Conservation (phyloP, 1,284 basidiomycete genomes). For the Cystobasidiaceae sp. region DNA sequence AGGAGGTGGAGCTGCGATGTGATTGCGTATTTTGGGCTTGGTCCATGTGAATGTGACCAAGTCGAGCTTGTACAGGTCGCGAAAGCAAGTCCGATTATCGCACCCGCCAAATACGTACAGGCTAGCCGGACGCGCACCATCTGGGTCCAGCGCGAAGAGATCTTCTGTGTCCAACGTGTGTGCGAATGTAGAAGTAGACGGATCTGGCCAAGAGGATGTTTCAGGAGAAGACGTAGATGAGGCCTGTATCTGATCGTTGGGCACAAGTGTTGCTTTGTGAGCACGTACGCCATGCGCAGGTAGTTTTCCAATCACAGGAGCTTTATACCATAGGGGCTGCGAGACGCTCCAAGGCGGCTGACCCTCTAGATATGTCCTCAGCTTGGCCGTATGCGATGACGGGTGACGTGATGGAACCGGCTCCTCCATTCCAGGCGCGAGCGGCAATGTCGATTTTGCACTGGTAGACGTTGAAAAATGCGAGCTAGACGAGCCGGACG, state of each 20-base stretch:
- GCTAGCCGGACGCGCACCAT: background rate
- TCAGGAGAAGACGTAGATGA: too few species aligned
- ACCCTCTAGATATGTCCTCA: background rate
- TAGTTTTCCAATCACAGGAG: conserved; percentile 35
- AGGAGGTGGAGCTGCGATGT: conserved; percentile 20
- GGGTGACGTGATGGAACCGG: background rate
- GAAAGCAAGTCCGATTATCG: conserved; percentile 35
- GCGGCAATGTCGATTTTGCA: background rate
- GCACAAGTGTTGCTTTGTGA: conserved; percentile 35
- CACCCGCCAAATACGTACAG: conserved; percentile 38
- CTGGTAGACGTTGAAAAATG: background rate
- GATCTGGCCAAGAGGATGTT: too few species aligned
- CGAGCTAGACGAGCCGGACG: background rate
- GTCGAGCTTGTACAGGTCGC: conserved; percentile 40
- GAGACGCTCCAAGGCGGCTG: background rate
- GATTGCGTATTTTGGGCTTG: conserved; percentile 12
- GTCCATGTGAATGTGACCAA: conserved; percentile 28
- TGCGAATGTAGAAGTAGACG: too few species aligned
- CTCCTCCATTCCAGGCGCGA: background rate
- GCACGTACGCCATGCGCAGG: conserved; percentile 34
- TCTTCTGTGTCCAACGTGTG: too few species aligned
- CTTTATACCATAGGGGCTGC: conserved; percentile 35
- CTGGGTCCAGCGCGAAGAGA: background rate
- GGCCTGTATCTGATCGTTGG: conserved; percentile 5
- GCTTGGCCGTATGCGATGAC: background rate